These are phyloP conservation scores for Aureobasidium sp. DNA, from an alignment of 2,329 filamentous ascomycete genomes.

Conservation along the genomic window DNA sequence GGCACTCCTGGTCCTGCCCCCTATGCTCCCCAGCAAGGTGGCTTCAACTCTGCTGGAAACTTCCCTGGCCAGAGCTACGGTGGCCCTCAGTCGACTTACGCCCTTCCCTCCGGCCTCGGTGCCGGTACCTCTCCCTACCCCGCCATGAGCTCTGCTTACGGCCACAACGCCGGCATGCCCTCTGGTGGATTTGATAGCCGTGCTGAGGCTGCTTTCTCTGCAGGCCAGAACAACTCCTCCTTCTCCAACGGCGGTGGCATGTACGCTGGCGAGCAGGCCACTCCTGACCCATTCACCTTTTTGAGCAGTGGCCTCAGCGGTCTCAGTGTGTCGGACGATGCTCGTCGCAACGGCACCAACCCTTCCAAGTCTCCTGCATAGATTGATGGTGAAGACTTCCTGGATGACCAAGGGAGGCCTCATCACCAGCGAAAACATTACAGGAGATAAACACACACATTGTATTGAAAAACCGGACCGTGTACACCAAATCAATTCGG, in stretches of 20 bases:
- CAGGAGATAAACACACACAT: not conserved
- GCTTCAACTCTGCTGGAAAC: conserved; percentile 47
- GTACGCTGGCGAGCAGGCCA: conserved; percentile 40
- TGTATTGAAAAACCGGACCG: conserved; percentile 4
- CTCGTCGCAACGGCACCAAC: conserved; percentile 35
- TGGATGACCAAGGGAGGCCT: not conserved
- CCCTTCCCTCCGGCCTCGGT: conserved; percentile 76
- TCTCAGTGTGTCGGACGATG: conserved; percentile 56
- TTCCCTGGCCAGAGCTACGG: conserved; percentile 73
- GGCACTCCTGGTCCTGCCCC: conserved; percentile 65
- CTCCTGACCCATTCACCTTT: conserved; percentile 74
- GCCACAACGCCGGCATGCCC: conserved; percentile 69
- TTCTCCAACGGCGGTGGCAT: conserved; percentile 56
- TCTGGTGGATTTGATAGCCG: conserved; percentile 88
- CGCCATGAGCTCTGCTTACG: conserved; percentile 73
- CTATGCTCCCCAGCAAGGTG: conserved; percentile 58
- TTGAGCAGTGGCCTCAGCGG: conserved; percentile 66
- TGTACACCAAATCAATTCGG: conserved; percentile 11
- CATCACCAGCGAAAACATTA: not conserved
- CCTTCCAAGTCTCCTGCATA: conserved; percentile 18
- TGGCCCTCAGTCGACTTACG: conserved; percentile 81
- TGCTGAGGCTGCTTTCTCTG: conserved; percentile 86
- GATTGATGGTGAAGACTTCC: not conserved
- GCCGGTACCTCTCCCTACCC: conserved; percentile 74
- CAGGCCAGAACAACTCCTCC: conserved; percentile 47